Evolutionary conservation across 1,284 basidiomycete species (phyloP), one percentile per base, ranked within the genome.

Genomic region (Sanghuangporus weigelae): DNA sequence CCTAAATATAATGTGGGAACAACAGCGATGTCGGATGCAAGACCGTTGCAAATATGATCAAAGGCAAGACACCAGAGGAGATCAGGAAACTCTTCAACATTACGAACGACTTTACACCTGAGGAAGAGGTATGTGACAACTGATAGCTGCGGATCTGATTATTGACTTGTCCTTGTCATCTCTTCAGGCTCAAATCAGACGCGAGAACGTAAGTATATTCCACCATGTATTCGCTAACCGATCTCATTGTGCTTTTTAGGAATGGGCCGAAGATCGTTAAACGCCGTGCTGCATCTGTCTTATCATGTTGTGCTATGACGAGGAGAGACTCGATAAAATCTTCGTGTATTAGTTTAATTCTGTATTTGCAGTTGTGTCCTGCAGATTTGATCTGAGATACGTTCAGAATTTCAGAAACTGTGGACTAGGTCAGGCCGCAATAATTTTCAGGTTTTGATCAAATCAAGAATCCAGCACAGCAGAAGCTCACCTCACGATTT

Each of bases 41-140:
- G 85, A 99, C 96, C 14, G 97, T 99, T 8, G 97, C 97, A 35
- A 98, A 99, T 84, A 99, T 99, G 97, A 97, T 97, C 82, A 97
- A 97, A 81, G 95, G 95, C 50, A 97, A 97, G 84, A 94, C 93
- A 7, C 93, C 95, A 16, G 93, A 96, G 74, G 95, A 97, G 78
- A 96, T 96, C 71, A 91, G 95, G 67, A 96, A 96, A 74, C 84
- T 96, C 55, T 96, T 97, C 85, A 97, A 98, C 84, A 96, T 96
- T 67, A 91, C 94, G 63, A 97, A 98, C 76, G 97, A 99, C 79
- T 99, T 99, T 74, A 98, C 96, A 2, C 95, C 96, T 36, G 97
- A 99, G 75, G 97, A 99, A 76, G 97, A 99, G 87, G 90, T 92
- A 67, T 55, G 81, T 76, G 35, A 48, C n/a, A 10, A 31, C 21